These are phyloP conservation scores for Auriscalpium orientale DNA, from an alignment of 768 basidiomycete species.

Conservation along the genomic window DNA sequence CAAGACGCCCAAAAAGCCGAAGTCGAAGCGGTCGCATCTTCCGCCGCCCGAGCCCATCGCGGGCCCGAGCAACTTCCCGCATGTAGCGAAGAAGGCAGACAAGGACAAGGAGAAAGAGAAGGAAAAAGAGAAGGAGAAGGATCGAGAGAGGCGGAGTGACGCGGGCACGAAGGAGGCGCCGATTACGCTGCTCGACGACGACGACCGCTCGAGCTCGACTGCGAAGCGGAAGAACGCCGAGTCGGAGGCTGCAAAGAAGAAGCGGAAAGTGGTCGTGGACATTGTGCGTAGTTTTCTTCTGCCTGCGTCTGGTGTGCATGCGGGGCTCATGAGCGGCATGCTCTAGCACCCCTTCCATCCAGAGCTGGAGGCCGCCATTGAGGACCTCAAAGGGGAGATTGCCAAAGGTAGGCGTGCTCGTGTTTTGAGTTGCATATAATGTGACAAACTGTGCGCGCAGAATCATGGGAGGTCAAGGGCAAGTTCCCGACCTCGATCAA, in stretches of 20 bases:
- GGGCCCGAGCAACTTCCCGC: constrained; percentile 12
- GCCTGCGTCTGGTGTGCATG: neutral
- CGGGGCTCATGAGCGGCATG: neutral
- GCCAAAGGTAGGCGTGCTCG: constrained; percentile 37
- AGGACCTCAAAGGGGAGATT: constrained; percentile 54
- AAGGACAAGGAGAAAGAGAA: constrained; percentile 15
- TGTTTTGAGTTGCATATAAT: neutral
- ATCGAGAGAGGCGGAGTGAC: too few species aligned
- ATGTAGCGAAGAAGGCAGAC: neutral
- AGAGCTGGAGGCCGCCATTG: constrained; percentile 54
- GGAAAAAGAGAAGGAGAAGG: constrained; percentile 16
- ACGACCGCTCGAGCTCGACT: constrained; percentile 29
- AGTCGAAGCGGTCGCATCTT: constrained; percentile 12
- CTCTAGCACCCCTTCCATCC: constrained; percentile 61
- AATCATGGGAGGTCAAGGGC: constrained; percentile 73
- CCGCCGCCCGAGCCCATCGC: constrained; percentile 12
- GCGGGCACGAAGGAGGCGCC: constrained; percentile 42
- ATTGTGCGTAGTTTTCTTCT: constrained; percentile 33
- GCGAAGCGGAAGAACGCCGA: constrained; percentile 4
- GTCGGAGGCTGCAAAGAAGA: constrained; percentile 44
- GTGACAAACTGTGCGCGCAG: constrained; percentile 26
- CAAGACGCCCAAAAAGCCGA: constrained; percentile 29
- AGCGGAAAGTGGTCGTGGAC: constrained; percentile 56
- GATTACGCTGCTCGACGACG: constrained; percentile 38
- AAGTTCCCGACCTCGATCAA: constrained; percentile 85